These are phyloP conservation scores for Colletotrichum godetiae DNA, from an alignment of 2,329 filamentous ascomycete species.

Conservation along the genomic window DNA sequence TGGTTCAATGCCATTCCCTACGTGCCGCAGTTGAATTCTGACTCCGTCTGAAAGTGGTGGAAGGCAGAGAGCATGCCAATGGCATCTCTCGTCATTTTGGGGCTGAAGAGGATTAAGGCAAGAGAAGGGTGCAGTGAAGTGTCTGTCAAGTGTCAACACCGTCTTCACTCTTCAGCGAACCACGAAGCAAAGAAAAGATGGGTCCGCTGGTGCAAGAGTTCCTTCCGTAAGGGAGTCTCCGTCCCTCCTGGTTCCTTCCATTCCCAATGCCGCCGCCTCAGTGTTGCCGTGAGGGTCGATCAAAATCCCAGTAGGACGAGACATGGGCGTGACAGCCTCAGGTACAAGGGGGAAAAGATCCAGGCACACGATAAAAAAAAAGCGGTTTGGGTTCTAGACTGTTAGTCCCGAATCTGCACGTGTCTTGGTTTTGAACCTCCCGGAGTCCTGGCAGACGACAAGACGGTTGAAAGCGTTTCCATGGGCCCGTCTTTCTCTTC, in stretches of 20 bases:
- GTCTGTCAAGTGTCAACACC: too few species aligned
- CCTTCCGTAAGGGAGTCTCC: background rate
- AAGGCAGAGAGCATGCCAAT: background rate
- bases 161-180: background rate
- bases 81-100: background rate
- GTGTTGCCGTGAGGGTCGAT: background rate
- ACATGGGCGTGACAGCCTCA: background rate
- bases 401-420: background rate
- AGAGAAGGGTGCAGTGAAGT: background rate
- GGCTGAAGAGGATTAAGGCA: background rate
- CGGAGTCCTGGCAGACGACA: too few species aligned
- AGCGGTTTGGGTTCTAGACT: background rate
- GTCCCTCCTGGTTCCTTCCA: background rate
- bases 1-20: background rate
- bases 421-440: too few species aligned
- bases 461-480: background rate
- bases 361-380: background rate
- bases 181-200: background rate
- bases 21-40: background rate
- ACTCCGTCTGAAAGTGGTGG: background rate
- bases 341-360: background rate
- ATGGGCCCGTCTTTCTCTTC: too few species aligned
- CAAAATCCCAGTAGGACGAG: background rate
- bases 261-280: background rate
- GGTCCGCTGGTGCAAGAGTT: background rate